phyloP scores from a whole-genome alignment of 495 filamentous ascomycete species.

The Delitschia confertaspora region DNA sequence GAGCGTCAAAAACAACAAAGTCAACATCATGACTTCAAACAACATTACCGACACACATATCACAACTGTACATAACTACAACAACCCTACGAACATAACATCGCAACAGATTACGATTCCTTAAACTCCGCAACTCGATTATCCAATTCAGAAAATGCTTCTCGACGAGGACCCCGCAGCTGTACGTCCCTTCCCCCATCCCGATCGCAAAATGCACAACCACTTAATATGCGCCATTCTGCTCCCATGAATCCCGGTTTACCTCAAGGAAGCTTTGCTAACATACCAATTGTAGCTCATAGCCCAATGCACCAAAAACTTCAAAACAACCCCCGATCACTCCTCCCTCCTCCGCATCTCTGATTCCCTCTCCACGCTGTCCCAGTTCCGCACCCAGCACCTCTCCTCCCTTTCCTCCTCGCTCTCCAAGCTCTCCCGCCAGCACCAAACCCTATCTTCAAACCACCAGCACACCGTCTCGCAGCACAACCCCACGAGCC shows the following conservation, averaged over 20 bases:
- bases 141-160: slow-evolving; percentile 59
- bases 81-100: neutral
- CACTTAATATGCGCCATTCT: too few species aligned
- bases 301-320: slow-evolving; percentile 80
- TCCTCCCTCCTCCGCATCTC: slow-evolving; percentile 76
- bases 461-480: slow-evolving; percentile 64
- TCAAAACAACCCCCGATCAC: slow-evolving; percentile 86
- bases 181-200: slow-evolving; percentile 39
- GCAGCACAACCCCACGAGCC: slow-evolving; percentile 61
- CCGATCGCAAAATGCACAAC: neutral
- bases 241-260: too few species aligned
- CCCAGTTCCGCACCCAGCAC: slow-evolving; percentile 67
- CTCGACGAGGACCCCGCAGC: slow-evolving; percentile 91
- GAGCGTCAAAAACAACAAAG: slow-evolving; percentile 15
- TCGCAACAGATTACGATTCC: too few species aligned
- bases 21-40: slow-evolving; percentile 9
- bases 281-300: slow-evolving; percentile 58
- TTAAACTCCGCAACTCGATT: neutral
- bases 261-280: too few species aligned
- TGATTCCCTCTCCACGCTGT: slow-evolving; percentile 68
- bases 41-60: neutral
- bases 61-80: neutral
- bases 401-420: slow-evolving; percentile 61
- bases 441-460: slow-evolving; percentile 54
- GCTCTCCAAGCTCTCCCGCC: slow-evolving; percentile 64